Conservation (phyloP, 1,139 yeast genomes). For the Yamadazyma taylorii region DNA sequence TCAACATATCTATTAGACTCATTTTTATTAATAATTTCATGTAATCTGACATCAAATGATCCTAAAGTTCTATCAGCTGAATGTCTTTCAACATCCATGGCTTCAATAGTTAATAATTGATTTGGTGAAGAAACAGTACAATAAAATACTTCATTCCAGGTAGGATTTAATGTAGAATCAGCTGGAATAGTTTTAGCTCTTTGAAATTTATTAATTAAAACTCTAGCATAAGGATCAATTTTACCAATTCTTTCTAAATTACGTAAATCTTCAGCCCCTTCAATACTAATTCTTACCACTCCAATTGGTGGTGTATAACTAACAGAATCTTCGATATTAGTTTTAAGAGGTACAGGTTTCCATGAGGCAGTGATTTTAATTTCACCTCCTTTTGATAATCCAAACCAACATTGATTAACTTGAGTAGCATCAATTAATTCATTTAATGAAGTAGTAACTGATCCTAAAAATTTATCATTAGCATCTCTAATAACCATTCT, state of each 20-base stretch:
- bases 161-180: constrained; percentile 72
- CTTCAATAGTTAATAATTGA: constrained; percentile 82
- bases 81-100: constrained; percentile 82
- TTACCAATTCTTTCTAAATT: constrained; percentile 88
- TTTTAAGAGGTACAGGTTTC: constrained; percentile 72
- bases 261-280: constrained; percentile 69
- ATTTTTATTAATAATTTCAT: constrained; percentile 66
- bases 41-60: constrained; percentile 65
- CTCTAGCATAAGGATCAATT: constrained; percentile 87
- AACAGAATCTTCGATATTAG: constrained; percentile 63
- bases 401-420: constrained; percentile 77
- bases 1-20: constrained; percentile 67
- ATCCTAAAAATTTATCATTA: constrained; percentile 55
- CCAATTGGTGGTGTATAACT: constrained; percentile 94
- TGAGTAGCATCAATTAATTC: constrained; percentile 76
- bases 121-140: constrained; percentile 78
- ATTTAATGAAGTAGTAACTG: constrained; percentile 61
- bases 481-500: constrained; percentile 68
- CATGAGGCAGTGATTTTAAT: constrained; percentile 68
- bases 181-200: constrained; percentile 76
- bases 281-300: constrained; percentile 72
- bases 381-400: constrained; percentile 69
- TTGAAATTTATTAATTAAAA: constrained; percentile 73
- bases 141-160: constrained; percentile 82
- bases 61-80: constrained; percentile 88